Percentiles rank a stretch among this genome's conserved stretches.
Conservation (phyloP, 2,329 filamentous ascomycete species). For the Pestalotiopsis sp. region DNA sequence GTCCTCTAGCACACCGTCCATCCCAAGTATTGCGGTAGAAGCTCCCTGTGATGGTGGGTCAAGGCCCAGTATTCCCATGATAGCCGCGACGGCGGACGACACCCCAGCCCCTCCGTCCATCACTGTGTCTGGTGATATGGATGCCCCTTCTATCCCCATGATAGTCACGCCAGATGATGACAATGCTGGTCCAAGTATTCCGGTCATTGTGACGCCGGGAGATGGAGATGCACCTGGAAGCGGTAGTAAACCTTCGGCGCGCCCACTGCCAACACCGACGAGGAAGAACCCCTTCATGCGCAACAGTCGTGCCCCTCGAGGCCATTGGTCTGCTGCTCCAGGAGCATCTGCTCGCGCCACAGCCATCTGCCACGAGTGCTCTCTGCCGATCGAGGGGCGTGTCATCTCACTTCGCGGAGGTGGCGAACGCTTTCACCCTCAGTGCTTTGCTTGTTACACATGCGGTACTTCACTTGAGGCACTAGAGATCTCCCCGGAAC, state of each 20-base stretch:
- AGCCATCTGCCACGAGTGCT: slow-evolving; percentile 82
- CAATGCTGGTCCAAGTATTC: slow-evolving; percentile 26
- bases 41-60: slow-evolving; percentile 28
- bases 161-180: slow-evolving; percentile 40
- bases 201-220: slow-evolving; percentile 49
- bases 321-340: slow-evolving; percentile 63
- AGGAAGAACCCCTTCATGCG: slow-evolving; percentile 32
- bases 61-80: slow-evolving; percentile 49
- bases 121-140: neutral
- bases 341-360: slow-evolving; percentile 53
- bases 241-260: slow-evolving; percentile 27
- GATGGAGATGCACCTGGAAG: slow-evolving; percentile 26
- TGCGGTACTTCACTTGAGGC: slow-evolving; percentile 90
- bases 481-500: slow-evolving; percentile 94
- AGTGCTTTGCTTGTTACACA: slow-evolving; percentile 88
- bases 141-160: slow-evolving; percentile 34
- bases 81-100: slow-evolving; percentile 45
- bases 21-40: slow-evolving; percentile 48
- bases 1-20: slow-evolving; percentile 35
- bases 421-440: slow-evolving; percentile 80
- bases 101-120: slow-evolving; percentile 38
- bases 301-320: slow-evolving; percentile 40
- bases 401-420: slow-evolving; percentile 82
- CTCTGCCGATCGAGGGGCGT: slow-evolving; percentile 82
- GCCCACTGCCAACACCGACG: slow-evolving; percentile 52